Conservation (phyloP, 805 yeast species). For the Cephaloascus fragrans region DNA sequence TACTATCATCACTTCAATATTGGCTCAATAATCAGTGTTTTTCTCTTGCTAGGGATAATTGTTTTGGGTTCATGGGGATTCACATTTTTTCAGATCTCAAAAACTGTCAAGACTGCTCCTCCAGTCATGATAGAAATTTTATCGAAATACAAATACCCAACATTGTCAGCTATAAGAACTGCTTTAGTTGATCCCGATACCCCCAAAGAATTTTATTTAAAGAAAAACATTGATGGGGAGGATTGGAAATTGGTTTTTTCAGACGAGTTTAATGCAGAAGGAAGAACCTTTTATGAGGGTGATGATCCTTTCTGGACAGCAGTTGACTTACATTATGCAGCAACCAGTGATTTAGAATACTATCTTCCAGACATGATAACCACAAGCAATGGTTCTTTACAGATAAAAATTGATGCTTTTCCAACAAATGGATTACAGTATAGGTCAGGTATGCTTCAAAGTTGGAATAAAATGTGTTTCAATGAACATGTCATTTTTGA, state of each 20-base stretch:
- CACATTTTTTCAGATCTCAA: background rate
- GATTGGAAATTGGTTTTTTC: conserved; percentile 27
- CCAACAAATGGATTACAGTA: conserved; percentile 23
- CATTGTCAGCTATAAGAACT: conserved; percentile 24
- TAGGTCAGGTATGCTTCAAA: conserved; percentile 29
- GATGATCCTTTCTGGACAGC: conserved; percentile 35
- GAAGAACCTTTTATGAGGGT: conserved; percentile 31
- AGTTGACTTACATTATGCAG: conserved; percentile 28
- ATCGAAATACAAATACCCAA: conserved; percentile 19
- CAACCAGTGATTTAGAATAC: conserved; percentile 34
- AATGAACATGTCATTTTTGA: conserved; percentile 19
- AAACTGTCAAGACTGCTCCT: background rate
- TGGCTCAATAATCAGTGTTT: background rate
- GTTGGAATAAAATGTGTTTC: conserved; percentile 28
- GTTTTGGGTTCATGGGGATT: background rate
- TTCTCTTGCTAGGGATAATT: background rate
- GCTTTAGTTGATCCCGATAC: conserved; percentile 30
- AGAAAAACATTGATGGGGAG: conserved; percentile 13
- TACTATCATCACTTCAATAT: background rate
- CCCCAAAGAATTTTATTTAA: conserved; percentile 17
- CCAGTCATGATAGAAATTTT: conserved; percentile 2
- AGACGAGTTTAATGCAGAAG: conserved; percentile 33
- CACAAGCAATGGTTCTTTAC: conserved; percentile 26
- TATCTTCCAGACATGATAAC: conserved; percentile 32
- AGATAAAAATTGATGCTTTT: conserved; percentile 26